Base-by-base conservation (phyloP, 2,329 filamentous ascomycete species). In the Neonectria sp. region DNA sequence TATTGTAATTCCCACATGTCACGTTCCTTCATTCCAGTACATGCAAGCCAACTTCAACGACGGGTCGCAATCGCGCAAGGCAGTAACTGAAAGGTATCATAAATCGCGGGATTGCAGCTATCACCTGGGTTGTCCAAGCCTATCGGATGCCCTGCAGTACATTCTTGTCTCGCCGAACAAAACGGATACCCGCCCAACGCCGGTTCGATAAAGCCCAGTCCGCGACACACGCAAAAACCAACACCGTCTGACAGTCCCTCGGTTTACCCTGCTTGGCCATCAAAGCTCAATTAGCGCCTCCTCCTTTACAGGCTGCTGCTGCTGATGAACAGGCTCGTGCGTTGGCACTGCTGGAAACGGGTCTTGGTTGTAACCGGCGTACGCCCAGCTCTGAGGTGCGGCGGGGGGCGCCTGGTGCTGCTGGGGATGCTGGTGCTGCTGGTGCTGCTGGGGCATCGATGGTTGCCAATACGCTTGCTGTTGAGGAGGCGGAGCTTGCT, bases 271-370 rank as follows among this genome's bases (percentile, higher is more conserved):
- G 13, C 25, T 55, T 43, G 60, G 31, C 57, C 25, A 55, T 77
- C 73, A 95, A 68, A 95, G 85, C 79, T 96, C 93, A 80, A 96
- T 96, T 75, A 96, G 81, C 65, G 90, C 92, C 80, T 95, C 93
- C 80, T 95, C 93, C 53, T 92, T 86, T 1, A 83, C 86, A 15
- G 87, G 88, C 74, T 85, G 75, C 69, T 53, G 49, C 49, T 53
- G 51, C 51, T 37, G 51, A 31, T 77, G 27, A 76, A 68, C 3
- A 24, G 80, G 81, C 49, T 83, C 82, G 56, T 81, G 85, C 59
- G 82, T 81, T 13, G 88, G 89, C 31, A 88, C 86, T 3, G 88
- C 84, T 1, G 92, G 92, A 75, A 94, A 93, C 3, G 87, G 82
- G 27, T 91, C 88, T 74, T 89, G 88, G 3, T 80, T 82, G 73